Conservation (phyloP, 306 rosid genomes). For the Vicia sativa region DNA sequence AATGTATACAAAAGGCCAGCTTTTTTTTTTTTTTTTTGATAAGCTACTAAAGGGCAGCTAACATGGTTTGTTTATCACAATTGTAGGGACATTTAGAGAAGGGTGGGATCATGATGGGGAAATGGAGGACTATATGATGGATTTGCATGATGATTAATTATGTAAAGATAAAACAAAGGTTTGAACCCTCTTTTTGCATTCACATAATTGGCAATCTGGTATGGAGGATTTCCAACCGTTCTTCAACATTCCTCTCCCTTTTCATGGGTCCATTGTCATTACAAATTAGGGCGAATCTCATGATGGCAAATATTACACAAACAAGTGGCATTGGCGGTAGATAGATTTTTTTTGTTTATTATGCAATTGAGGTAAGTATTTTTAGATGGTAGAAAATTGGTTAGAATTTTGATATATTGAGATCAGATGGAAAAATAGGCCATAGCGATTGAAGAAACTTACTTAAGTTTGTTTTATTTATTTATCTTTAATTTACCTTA, state of each 20-base stretch:
- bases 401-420: too few species aligned
- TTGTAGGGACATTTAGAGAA: constrained; percentile 26
- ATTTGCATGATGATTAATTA: constrained; percentile 31
- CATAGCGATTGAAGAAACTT: too few species aligned
- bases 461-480: too few species aligned
- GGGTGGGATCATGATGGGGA: constrained; percentile 33
- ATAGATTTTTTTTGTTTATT: not conserved
- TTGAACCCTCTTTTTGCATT: constrained; percentile 22
- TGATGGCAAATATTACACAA: not conserved
- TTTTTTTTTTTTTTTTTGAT: not conserved
- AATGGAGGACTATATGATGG: constrained; percentile 39
- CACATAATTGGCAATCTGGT: constrained; percentile 42
- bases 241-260: constrained; percentile 12
- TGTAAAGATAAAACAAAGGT: constrained; percentile 18
- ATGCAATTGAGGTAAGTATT: too few species aligned
- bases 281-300: not conserved
- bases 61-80: constrained; percentile 33
- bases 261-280: constrained; percentile 2
- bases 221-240: constrained; percentile 21
- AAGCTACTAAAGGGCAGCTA: constrained; percentile 34
- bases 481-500: too few species aligned
- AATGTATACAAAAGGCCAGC: constrained; percentile 38
- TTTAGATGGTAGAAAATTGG: too few species aligned
- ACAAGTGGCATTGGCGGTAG: not conserved
- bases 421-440: too few species aligned